Evolutionary conservation across 106 monocot genomes (phyloP).

Genomic region (Dendrobium officinale): DNA sequence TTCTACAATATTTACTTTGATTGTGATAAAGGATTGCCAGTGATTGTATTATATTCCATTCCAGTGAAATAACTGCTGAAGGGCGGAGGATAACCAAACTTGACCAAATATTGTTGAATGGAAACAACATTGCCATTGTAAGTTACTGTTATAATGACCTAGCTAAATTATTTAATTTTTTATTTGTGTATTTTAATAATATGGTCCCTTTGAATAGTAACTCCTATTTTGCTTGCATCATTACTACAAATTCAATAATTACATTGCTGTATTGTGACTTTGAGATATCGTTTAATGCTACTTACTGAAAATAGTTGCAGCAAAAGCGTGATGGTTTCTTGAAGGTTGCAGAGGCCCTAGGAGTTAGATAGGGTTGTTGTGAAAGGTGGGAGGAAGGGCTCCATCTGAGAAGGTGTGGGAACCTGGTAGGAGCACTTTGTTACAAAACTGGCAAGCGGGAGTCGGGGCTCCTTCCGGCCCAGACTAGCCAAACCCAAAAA

Average conservation of each 20-base stretch:
- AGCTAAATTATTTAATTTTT: neutral
- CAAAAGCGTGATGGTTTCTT: neutral
- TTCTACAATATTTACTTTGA: neutral
- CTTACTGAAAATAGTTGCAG: neutral
- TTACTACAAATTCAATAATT: neutral
- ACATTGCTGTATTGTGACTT: neutral
- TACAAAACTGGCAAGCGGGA: no score
- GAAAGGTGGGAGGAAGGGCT: neutral
- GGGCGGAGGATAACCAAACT: slow-evolving; percentile 92
- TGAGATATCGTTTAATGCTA: neutral
- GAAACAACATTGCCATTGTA: slow-evolving; percentile 99
- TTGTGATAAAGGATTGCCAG: neutral
- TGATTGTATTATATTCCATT: slow-evolving; percentile 9
- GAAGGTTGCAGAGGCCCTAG: neutral
- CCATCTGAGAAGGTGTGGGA: neutral
- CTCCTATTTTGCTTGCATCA: neutral
- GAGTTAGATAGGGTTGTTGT: neutral
- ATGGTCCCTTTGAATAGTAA: neutral
- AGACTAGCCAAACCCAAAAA: no score
- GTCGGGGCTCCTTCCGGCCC: no score
- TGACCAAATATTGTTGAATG: slow-evolving; percentile 94
- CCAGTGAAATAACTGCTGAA: slow-evolving; percentile 95
- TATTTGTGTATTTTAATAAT: neutral
- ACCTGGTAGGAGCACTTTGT: neutral
- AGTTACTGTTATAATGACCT: slow-evolving; percentile 14